Base-by-base conservation (phyloP, 23 red algal species). In the Gracilaria domingensis region DNA sequence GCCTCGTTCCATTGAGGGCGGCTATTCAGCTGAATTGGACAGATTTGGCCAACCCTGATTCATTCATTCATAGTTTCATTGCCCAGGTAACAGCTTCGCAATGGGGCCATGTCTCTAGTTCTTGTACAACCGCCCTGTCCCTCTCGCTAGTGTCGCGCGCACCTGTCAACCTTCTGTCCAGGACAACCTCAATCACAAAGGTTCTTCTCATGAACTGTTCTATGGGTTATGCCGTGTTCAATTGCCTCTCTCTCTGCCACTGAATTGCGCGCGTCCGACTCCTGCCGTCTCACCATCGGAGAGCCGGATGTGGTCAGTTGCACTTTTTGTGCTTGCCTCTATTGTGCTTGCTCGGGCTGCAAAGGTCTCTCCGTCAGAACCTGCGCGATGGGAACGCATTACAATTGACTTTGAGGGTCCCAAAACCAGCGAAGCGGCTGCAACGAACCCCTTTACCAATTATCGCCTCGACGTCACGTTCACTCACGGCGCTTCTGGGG, bases 391-490 rank as follows among this genome's bases (percentile, higher is more conserved):
- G 88, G 62, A 92, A 18, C 59, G 64, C 1, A 28, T 92, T 5
- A 62, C 76, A 21, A 51, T 83, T 30, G 61, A 66, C 76, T 92
- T 82, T 48, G 45, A 51, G 7, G 88, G 88, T 18, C 88, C 88
- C 0, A 20, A 42, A 1, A 83, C 80, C 23, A 42, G 74, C 12
- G 88, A 92, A 65, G 40, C 14, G 11, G 75, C 78, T 20, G 32
- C 0, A 12, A 77, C 78, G n/a, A 92, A 92, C 64, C 88, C 88
- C 0, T 92, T 92, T 75, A 69, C 70, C 18, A 25, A 92, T 33
- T 92, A 55, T 78, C 75, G 88, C 24, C 88, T 92, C 12, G 88
- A 92, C 65, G 60, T 82, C 58, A 83, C 39, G n/a, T 82, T 82
- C 28, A 44, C 64, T 58, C 88, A 92, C 62, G 24, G 29, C 21